Conservation (phyloP, 371 early-diverging fungal species). For the Mucor lusitanicus region DNA sequence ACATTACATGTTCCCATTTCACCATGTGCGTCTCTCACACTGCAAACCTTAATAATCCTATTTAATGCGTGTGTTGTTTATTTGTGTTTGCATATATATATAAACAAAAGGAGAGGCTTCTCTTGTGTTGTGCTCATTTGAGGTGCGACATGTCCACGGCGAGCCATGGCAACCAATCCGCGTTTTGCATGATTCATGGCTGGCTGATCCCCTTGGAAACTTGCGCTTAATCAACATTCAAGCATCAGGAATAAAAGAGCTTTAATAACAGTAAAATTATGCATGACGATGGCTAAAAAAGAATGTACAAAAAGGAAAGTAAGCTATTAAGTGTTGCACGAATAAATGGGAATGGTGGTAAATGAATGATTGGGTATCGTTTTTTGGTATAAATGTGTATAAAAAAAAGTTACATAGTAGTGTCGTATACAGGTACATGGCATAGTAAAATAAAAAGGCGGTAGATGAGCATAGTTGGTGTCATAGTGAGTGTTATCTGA, state of each 20-base stretch:
- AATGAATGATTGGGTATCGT: background rate
- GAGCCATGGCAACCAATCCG: background rate
- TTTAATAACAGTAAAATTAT: background rate
- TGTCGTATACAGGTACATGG: background rate
- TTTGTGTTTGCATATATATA: background rate
- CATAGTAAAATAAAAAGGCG: background rate
- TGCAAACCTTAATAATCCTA: background rate
- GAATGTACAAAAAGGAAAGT: background rate
- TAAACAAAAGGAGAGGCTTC: background rate
- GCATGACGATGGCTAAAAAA: background rate
- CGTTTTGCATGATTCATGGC: no score
- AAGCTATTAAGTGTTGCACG: conserved; percentile 14
- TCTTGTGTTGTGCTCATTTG: background rate
- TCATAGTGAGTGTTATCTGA: background rate
- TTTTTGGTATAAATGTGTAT: background rate
- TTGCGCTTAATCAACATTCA: background rate
- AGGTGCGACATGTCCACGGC: background rate
- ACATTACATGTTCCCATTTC: conserved; percentile 1
- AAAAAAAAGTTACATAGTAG: background rate
- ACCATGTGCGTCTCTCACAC: conserved; percentile 33
- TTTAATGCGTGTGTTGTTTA: background rate
- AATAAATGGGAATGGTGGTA: conserved; percentile 17
- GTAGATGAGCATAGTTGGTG: background rate
- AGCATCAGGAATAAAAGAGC: background rate
- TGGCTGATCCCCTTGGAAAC: background rate